Evolutionary conservation across 192 early-diverging fungal genomes (phyloP), one percentile per base, ranked within the genome.

Genomic region (Rhizophagus clarus): DNA sequence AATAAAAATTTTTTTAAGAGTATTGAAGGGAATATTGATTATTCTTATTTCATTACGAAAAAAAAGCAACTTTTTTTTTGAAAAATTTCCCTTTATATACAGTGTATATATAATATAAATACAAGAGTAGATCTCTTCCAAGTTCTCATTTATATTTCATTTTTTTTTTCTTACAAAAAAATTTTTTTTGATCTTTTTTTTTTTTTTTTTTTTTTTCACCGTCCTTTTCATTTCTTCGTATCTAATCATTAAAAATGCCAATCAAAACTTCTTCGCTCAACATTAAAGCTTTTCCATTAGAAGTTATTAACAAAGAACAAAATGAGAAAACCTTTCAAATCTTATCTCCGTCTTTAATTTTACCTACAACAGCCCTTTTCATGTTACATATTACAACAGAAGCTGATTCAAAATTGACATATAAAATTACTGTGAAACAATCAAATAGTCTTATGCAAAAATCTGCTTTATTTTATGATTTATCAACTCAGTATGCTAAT

Each of bases 401-500:
- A 8, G 9, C 28, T 22, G 14, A 11, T 24, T 14, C 29, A 11
- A 26, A 24, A 42, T 42, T 77, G n/a, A 20, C 12, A 1, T 77
- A 64, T 29, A 64, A 77, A 47, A 77, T 77, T 45, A 77, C 20
- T n/a, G 75, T 77, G 6, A 14, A 77, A 24, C 75, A 77, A 45
- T 77, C 75, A 15, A 77, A 77, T 22, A 28, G 66, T 66, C 62
- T 77, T 29, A 77, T 77, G 75, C 75, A 77, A 42, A 77, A 64
- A 62, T 77, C 75, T 1, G 40, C 24, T 2, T 26, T 77, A 20
- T 77, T 77, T 51, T 28, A 77, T 77, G 47, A 64, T 40, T 64
- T 77, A 24, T 42, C 75, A 17, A 77, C 75, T 8, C 75, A 64
- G 14, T 77, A 64, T 66, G 24, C 32, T 42, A 5, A 45, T 34